A percentile compares a stretch with the other conserved stretches of the same genome.
Conservation (phyloP, 192 early-diverging fungal species). For the Coemansia sp. region DNA sequence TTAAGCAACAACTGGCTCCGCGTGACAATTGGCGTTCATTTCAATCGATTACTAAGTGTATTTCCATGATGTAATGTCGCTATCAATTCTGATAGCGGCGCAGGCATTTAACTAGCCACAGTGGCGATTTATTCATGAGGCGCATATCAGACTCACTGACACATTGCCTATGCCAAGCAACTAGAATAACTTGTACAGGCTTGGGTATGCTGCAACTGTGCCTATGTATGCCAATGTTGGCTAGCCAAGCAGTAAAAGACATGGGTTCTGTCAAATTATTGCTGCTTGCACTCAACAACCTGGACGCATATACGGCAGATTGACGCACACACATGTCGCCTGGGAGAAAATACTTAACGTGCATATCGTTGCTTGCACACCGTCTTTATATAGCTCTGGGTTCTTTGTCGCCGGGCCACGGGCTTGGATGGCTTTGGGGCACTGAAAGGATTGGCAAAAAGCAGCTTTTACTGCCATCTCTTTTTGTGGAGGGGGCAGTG, state of each 20-base stretch:
- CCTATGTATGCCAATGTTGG: not conserved
- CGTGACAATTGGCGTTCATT: not conserved
- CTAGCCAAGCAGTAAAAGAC: not conserved
- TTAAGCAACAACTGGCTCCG: not conserved
- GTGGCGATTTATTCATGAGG: conserved; percentile 1
- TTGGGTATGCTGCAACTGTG: not conserved
- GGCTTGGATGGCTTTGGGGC: not conserved
- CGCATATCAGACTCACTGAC: not conserved
- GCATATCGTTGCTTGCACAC: not conserved
- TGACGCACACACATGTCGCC: not conserved
- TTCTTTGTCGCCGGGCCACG: conserved; percentile 1
- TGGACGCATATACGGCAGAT: not conserved
- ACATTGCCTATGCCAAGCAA: not conserved
- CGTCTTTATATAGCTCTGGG: not conserved
- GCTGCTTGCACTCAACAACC: not conserved
- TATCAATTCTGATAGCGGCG: not conserved
- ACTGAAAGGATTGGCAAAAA: not conserved
- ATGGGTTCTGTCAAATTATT: not conserved
- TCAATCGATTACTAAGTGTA: not conserved
- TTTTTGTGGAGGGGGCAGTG: not conserved
- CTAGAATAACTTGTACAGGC: not conserved
- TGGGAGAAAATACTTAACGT: not conserved
- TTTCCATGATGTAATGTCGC: not conserved
- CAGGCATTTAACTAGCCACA: not conserved
- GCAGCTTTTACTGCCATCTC: not conserved